Base-by-base conservation (phyloP, 2,329 filamentous ascomycete species). In the Epichloe sp. region DNA sequence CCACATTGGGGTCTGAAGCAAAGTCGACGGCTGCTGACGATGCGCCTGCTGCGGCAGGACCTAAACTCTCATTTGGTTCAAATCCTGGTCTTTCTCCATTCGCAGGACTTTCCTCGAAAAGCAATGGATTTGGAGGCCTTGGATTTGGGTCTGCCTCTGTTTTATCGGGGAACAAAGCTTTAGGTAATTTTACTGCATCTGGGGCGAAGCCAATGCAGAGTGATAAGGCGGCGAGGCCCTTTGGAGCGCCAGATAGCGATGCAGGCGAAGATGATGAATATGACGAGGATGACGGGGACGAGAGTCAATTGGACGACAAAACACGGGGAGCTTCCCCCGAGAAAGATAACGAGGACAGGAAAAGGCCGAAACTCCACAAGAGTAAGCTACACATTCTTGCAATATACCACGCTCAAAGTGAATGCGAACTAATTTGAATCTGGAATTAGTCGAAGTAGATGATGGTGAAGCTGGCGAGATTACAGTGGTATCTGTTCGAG, bases 381-480 rank as follows among this genome's bases (percentile, higher is more conserved):
- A 77, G 87, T 90, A 72, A 69, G 79, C 67, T 45, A 36, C 37
- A 11, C n/a, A 44, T 35, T 15, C 19, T 14, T 19, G 19, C 45
- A n/a, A 14, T 37, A 31, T 17, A 40, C 11, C 17, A 44, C 4
- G 14, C 11, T 7, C 15, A 17, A 17, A 15, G 6, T 15, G 40
- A 34, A 19, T 48, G 4, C 5, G 35, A n/a, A 19, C 48, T 47
- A 47, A 44, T 44, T 34, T 47, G 31, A 7, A 34, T 34, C n/a
- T 17, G 7, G 14, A 42, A 42, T 12, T 48, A 90, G 80, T 83
- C 31, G 70, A 72, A 46, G 79, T 91, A 42, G 85, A 95, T 63
- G 91, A 93, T 48, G 91, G 91, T 51, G 91, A 97, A 68, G 82
- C 89, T 60, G 82, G 82, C 47, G 91, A 97, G 65, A 75, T 75